Conservation (phyloP, 2,329 filamentous ascomycete species). For the Huntiella omanensis region DNA sequence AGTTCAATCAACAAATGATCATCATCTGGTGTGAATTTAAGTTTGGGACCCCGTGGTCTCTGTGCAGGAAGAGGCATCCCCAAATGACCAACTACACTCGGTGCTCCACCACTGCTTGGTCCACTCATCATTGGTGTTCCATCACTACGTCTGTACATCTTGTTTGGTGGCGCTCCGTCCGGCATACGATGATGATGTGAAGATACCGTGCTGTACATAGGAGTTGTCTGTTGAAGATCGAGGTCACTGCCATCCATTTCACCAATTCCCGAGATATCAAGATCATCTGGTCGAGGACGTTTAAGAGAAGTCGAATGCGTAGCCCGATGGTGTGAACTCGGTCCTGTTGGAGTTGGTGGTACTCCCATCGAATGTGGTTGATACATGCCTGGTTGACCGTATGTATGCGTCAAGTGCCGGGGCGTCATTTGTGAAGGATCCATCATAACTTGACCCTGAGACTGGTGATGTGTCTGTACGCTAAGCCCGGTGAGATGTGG, state of each 20-base stretch:
- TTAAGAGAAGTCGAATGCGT: slow-evolving; percentile 24
- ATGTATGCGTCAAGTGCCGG: slow-evolving; percentile 17
- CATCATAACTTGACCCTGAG: slow-evolving; percentile 35
- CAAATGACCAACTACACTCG: slow-evolving; percentile 69
- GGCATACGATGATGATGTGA: slow-evolving; percentile 68
- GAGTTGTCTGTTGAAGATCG: slow-evolving; percentile 31
- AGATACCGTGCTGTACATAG: slow-evolving; percentile 27
- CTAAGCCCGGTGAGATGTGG: slow-evolving; percentile 21
- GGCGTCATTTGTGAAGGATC: slow-evolving; percentile 33
- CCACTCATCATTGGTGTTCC: neutral
- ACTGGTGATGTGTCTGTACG: slow-evolving; percentile 18
- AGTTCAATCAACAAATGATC: slow-evolving; percentile 74
- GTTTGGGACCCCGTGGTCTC: slow-evolving; percentile 66
- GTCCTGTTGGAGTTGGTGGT: slow-evolving; percentile 27
- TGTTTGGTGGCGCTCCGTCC: slow-evolving; percentile 49
- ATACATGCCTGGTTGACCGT: slow-evolving; percentile 30
- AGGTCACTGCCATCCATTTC: slow-evolving; percentile 37
- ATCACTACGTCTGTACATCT: slow-evolving; percentile 43
- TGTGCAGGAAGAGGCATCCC: slow-evolving; percentile 76
- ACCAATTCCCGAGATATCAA: slow-evolving; percentile 33
- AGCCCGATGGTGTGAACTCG: slow-evolving; percentile 10
- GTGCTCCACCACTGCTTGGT: slow-evolving; percentile 35
- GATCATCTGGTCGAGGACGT: slow-evolving; percentile 36
- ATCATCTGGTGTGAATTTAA: slow-evolving; percentile 87
- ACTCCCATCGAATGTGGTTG: slow-evolving; percentile 29